Percentiles rank a stretch among this genome's conserved stretches.
phyloP scores from a whole-genome alignment of 116 monocot genomes.

The Trichopus zeylanicus region DNA sequence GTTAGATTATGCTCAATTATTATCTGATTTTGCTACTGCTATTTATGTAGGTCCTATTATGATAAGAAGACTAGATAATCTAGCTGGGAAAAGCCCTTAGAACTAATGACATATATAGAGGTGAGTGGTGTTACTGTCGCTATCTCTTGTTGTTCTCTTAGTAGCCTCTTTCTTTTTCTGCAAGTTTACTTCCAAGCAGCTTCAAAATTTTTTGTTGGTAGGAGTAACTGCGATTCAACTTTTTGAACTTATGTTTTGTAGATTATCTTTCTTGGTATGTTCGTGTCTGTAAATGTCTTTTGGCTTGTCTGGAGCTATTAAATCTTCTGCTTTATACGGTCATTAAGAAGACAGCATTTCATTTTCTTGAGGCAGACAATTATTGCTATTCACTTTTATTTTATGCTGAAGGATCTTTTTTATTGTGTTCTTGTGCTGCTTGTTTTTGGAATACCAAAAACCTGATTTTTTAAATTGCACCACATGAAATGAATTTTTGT shows the following conservation, averaged over 20 bases:
- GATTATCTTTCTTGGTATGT: constrained; percentile 52
- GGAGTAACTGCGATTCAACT: constrained; percentile 16
- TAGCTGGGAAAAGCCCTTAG: constrained; percentile 10
- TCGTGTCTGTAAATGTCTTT: constrained; percentile 64
- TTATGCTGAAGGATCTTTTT: constrained; percentile 4
- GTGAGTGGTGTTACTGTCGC: neutral
- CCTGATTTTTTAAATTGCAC: neutral
- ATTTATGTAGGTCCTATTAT: constrained; percentile 12
- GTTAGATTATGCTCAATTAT: neutral
- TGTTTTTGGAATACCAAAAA: neutral
- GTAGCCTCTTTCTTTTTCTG: too few species aligned
- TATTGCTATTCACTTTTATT: constrained; percentile 27
- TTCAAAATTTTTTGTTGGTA: constrained; percentile 23
- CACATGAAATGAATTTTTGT: neutral
- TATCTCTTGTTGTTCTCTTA: neutral
- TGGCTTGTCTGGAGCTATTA: constrained; percentile 52
- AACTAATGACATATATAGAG: constrained; percentile 13
- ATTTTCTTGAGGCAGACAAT: constrained; percentile 63
- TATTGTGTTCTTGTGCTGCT: neutral
- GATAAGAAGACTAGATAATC: constrained; percentile 11
- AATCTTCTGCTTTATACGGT: constrained; percentile 45
- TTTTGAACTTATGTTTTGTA: constrained; percentile 45
- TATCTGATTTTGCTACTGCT: neutral
- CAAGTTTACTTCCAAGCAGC: too few species aligned
- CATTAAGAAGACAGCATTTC: constrained; percentile 63